A percentile compares a stretch with the other conserved stretches of the same genome.
Conservation (phyloP, 805 yeast genomes). For the Komagataella ulmi region DNA sequence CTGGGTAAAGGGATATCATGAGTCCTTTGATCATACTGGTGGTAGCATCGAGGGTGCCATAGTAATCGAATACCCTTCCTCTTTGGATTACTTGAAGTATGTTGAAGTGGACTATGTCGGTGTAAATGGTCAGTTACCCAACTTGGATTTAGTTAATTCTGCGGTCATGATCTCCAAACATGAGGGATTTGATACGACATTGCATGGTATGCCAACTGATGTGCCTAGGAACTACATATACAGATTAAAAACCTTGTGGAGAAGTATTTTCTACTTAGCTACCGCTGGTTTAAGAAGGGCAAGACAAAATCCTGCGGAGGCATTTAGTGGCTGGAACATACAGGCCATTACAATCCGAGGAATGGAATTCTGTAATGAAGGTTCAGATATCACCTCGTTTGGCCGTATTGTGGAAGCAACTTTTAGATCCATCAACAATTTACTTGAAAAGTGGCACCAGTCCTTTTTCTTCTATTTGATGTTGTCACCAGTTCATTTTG, state of each 20-base stretch:
- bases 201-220: constrained; percentile 45
- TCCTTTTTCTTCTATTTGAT: constrained; percentile 87
- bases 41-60: constrained; percentile 91
- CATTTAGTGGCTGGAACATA: constrained; percentile 92
- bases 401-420: constrained; percentile 85
- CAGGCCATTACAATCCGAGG: constrained; percentile 81
- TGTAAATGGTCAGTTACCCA: constrained; percentile 90
- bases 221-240: constrained; percentile 33
- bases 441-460: constrained; percentile 93
- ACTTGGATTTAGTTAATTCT: constrained; percentile 76
- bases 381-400: constrained; percentile 68
- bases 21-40: constrained; percentile 72
- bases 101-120: constrained; percentile 77
- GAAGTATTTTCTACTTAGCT: constrained; percentile 59
- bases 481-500: constrained; percentile 66
- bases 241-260: constrained; percentile 43
- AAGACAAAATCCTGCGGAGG: constrained; percentile 59
- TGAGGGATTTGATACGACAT: constrained; percentile 57
- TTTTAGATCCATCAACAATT: constrained; percentile 79
- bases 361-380: constrained; percentile 4
- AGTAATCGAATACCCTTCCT: constrained; percentile 61
- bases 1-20: constrained; percentile 94
- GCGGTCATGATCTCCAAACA: constrained; percentile 63
- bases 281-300: constrained; percentile 38
- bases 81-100: constrained; percentile 54